Base-by-base conservation (phyloP, 257 asterid genomes). In the Solanum habrochaites region DNA sequence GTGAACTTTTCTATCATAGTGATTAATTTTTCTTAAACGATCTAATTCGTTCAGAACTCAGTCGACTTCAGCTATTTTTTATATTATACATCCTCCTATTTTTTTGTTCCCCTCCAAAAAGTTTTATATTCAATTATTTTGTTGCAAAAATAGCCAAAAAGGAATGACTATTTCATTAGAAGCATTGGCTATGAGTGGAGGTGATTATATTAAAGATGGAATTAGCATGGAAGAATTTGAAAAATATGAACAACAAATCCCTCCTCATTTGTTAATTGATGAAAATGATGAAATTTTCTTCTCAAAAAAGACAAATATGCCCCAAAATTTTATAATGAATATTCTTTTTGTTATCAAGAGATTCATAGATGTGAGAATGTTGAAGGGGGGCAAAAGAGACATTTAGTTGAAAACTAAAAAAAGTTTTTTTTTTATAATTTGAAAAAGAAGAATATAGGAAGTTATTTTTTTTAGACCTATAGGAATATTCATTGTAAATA, bases 141-240 rank as follows among this genome's bases (percentile, higher is more conserved):
- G 1, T 29, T 69, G 23, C 40, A 69, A 1, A 40, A 39, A 40
- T 6, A 23, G 82, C 35, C 21, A 40, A 13, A 16, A 74, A 73
- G 21, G 13, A 3, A 91, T 90, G 95, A 43, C 83, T 5, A 25
- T 85, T 77, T 92, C 94, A 39, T 81, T 91, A 32, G 95, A 93
- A 87, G 95, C 93, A 40, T 80, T 92, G 84, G 93, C 94, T 31
- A 92, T 93, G 95, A 85, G 87, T 4, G 93, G 95, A 27, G 91
- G 91, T 58, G 45, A 88, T 86, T 90, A 84, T 40, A 64, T 35
- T 0, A 90, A 93, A 85, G 88, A 70, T 16, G 90, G 92, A 90
- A 80, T 43, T n/a, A 78, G 64, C 40, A 43, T 78, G 7, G 83
- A 78, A 25, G 40, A 43, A 25, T 77, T 7, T 42, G 83, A 78